phyloP scores from a whole-genome alignment of 2,329 filamentous ascomycete genomes.

The Fusarium clavum region DNA sequence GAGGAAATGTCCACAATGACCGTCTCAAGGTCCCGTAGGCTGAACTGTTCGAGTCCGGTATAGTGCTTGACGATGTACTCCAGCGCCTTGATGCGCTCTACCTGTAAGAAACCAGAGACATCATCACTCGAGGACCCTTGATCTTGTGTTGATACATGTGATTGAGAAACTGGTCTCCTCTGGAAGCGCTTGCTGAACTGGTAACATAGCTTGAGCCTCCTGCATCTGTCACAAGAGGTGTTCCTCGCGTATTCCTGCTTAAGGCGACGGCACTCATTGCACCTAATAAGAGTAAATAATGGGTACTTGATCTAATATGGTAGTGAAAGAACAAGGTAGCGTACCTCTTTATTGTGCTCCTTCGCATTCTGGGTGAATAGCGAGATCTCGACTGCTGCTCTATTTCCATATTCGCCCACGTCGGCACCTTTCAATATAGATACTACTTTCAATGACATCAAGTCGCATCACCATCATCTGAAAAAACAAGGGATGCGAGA shows the following conservation, averaged over 20 bases:
- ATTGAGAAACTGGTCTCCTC: conserved; percentile 16
- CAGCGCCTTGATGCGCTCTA: conserved; percentile 32
- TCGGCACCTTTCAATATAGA: neutral
- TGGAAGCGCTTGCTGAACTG: conserved; percentile 32
- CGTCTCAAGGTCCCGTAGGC: conserved; percentile 11
- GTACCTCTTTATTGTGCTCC: conserved; percentile 21
- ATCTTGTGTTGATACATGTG: neutral
- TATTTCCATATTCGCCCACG: neutral
- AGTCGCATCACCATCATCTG: too few relatives aligned
- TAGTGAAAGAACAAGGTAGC: neutral
- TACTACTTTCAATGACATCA: too few relatives aligned
- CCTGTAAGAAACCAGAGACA: conserved; percentile 21
- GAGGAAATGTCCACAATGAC: neutral
- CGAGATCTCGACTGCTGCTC: neutral
- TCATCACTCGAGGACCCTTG: neutral
- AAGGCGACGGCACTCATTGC: conserved; percentile 38
- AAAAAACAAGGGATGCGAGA: neutral
- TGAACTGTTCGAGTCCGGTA: conserved; percentile 31
- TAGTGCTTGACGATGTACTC: conserved; percentile 36
- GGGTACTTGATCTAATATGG: too few relatives aligned
- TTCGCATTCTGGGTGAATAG: neutral
- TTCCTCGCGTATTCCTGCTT: conserved; percentile 39
- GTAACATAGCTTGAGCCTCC: conserved; percentile 20
- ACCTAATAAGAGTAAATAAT: conserved; percentile 9
- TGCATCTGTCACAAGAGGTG: conserved; percentile 38